Conservation (phyloP, 768 basidiomycete species). For the Pleurotus cornucopiae region DNA sequence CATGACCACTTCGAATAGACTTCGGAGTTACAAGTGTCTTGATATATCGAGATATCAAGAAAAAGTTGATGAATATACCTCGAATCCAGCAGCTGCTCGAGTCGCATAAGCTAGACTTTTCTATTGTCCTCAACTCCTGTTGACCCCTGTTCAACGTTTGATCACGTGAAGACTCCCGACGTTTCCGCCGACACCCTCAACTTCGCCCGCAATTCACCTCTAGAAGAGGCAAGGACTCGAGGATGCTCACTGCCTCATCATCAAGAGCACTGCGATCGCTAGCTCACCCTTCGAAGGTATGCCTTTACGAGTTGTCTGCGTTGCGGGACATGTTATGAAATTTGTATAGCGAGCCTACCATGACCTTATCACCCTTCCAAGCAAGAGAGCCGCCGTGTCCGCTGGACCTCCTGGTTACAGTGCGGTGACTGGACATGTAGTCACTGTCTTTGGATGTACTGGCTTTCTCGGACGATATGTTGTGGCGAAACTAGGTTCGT, state of each 20-base stretch:
- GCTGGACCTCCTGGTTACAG: conserved; percentile 82
- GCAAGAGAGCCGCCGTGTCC: conserved; percentile 63
- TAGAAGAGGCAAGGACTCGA: not conserved
- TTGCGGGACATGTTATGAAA: no score
- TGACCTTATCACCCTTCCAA: conserved; percentile 61
- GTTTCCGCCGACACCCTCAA: conserved; percentile 1
- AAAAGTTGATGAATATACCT: no score
- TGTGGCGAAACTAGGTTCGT: conserved; percentile 86
- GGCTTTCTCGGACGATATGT: conserved; percentile 94
- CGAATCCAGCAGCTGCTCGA: no score
- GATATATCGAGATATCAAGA: no score
- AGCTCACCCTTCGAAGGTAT: not conserved
- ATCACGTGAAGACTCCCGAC: conserved; percentile 1
- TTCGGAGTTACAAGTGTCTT: no score
- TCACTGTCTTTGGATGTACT: conserved; percentile 95
- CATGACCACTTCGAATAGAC: no score
- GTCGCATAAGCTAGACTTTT: no score
- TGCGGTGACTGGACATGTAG: conserved; percentile 85
- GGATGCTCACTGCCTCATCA: conserved; percentile 4
- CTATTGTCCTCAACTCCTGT: no score
- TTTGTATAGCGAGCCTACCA: conserved; percentile 64
- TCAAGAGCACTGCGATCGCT: conserved; percentile 4
- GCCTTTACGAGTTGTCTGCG: no score
- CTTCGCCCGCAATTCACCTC: not conserved
- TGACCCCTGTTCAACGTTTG: no score